phyloP scores from a whole-genome alignment of 2,329 filamentous ascomycete genomes.

The Alternaria triticimaculans region DNA sequence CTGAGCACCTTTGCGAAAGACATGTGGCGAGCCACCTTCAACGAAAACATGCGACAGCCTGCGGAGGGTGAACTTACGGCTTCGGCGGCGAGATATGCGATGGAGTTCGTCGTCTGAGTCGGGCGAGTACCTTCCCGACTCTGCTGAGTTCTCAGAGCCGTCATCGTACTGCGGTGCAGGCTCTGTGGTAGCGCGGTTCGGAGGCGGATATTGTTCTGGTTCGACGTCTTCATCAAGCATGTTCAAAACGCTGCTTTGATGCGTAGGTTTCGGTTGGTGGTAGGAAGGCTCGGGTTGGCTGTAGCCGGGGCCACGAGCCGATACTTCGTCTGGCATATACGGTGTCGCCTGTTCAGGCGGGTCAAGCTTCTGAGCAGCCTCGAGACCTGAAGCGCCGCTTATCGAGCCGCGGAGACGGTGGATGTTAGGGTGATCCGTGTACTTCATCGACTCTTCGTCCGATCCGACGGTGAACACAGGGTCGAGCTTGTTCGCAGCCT shows the following conservation, averaged over 20 bases:
- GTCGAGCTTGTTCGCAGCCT: constrained; percentile 23
- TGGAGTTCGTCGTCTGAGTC: constrained; percentile 5
- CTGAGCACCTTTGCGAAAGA: background rate
- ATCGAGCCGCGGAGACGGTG: constrained; percentile 17
- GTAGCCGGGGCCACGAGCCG: constrained; percentile 8
- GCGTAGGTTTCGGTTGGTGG: constrained; percentile 10
- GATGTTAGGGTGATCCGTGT: constrained; percentile 7
- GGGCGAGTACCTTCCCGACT: background rate
- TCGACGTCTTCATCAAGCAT: background rate
- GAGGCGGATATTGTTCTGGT: background rate
- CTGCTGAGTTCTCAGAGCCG: background rate
- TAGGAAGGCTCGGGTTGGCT: constrained; percentile 3
- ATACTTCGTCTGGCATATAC: background rate
- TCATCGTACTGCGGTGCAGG: background rate
- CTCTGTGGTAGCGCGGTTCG: background rate
- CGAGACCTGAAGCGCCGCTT: constrained; percentile 9
- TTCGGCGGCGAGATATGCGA: constrained; percentile 3
- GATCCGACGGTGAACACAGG: constrained; percentile 10
- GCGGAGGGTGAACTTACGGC: constrained; percentile 2
- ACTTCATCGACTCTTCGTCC: constrained; percentile 13
- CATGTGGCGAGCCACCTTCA: background rate
- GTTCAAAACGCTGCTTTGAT: constrained; percentile 6
- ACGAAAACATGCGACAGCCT: background rate
- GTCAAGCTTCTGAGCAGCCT: constrained; percentile 19
- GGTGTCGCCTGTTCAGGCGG: constrained; percentile 1